phyloP scores from a whole-genome alignment of 176 grass and related monocot species.

The Aegilops sharonensis region DNA sequence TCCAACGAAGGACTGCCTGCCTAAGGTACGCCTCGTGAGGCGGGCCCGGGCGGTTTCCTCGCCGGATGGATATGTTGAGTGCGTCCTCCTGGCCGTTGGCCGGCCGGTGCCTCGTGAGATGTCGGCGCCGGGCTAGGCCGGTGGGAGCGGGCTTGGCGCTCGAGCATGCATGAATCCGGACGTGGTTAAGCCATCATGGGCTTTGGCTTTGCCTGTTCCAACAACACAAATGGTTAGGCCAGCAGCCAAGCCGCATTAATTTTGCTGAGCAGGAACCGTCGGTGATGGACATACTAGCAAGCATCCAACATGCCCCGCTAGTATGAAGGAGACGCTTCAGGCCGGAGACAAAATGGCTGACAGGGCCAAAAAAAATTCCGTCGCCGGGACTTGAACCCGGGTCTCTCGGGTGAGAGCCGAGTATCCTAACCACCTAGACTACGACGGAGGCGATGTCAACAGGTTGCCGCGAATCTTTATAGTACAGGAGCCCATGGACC shows the following conservation, averaged over 20 bases:
- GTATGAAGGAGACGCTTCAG: background rate
- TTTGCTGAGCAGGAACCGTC: background rate
- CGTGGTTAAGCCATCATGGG: no score
- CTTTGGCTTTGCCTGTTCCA: no score
- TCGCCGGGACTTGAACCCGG: constrained; percentile 65
- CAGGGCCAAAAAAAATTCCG: constrained; percentile 1
- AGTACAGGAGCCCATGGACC: no score
- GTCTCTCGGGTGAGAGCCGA: constrained; percentile 88
- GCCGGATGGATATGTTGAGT: background rate
- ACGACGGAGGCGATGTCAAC: constrained; percentile 8
- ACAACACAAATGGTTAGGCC: no score
- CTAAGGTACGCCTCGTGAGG: background rate
- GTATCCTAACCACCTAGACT: constrained; percentile 96
- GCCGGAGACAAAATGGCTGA: background rate
- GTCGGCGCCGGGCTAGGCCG: background rate
- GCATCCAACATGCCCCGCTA: background rate
- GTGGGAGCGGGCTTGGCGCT: background rate
- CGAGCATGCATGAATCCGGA: background rate
- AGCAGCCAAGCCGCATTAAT: background rate
- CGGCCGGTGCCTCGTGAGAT: background rate
- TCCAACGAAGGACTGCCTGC: background rate
- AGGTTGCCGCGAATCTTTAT: accelerated
- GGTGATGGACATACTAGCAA: background rate
- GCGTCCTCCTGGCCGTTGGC: background rate
- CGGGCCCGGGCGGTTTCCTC: background rate